Evolutionary conservation across 2,329 filamentous ascomycete genomes (phyloP), one percentile per base, ranked within the genome.

Genomic region (Grosmannia penicillata): DNA sequence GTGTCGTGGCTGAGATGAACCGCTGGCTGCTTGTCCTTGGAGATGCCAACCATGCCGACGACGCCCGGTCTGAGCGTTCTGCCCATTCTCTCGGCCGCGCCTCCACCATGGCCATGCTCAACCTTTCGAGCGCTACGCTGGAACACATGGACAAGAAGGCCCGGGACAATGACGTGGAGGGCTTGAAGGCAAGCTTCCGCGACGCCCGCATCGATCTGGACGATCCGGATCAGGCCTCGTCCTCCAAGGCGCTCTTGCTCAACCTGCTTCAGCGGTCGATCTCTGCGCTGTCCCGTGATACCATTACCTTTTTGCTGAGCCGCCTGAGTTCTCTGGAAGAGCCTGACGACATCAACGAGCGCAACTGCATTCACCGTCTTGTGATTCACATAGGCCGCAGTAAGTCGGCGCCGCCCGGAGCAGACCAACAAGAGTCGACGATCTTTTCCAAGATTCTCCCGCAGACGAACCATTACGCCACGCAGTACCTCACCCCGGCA

Each of bases 341-440:
- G 52, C 73, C 82, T 3, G 83, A 93, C 48, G 91, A 96, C 52
- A 85, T 98, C 53, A 94, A 96, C 58, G 78, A 81, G 50, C 79
- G 91, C 11, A 98, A 95, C 54, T 91, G 85, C 54, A 75, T 98
- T 35, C 91, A 98, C 55, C 78, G 91, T 8, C 66, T 96, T 3
- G 81, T 98, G 30, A 93, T 96, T 43, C 79, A 87, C 17, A 93
- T 95, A 49, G 87, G 89, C 15, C 77, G 89, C 35, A 76, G 79
- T n/a, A 72, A 72, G 45, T 63, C 64, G 2, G 53, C 58, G 1
- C 41, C 45, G 2, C 56, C 60, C 1, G 50, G n/a, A 3, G 11
- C n/a, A 4, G 71, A 75, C 36, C 56, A 68, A 17, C 64, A 70
- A 18, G 61, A 62, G 0, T 67, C 69, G 17, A 60, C 71, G 0